Percentiles rank a stretch among this genome's conserved stretches.
Conservation (phyloP, 176 grass and related monocot species). For the Carex scoparia region DNA sequence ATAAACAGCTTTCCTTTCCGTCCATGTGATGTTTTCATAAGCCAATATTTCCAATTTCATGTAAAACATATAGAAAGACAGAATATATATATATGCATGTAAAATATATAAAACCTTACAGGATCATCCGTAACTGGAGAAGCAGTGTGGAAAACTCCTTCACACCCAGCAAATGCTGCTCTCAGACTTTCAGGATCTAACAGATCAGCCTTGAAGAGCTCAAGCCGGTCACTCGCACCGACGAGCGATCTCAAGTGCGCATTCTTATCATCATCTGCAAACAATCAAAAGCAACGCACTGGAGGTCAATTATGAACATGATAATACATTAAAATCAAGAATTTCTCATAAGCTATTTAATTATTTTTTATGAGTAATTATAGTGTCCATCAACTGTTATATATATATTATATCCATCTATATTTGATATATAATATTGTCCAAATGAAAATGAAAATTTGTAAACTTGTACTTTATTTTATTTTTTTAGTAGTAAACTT, state of each 20-base stretch:
- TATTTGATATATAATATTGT: conserved; percentile 8
- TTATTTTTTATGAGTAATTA: background rate
- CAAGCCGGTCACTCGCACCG: conserved; percentile 31
- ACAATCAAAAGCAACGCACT: background rate
- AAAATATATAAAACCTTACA: conserved; percentile 7
- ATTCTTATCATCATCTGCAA: conserved; percentile 35
- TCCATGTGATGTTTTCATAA: background rate
- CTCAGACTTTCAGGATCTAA: conserved; percentile 41
- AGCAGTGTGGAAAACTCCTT: conserved; percentile 55
- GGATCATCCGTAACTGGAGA: conserved; percentile 54
- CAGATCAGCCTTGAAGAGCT: conserved; percentile 34
- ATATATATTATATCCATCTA: background rate
- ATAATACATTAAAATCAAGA: background rate
- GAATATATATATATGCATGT: too few relatives aligned
- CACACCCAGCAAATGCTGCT: conserved; percentile 43
- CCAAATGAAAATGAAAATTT: background rate
- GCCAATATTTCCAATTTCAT: too few relatives aligned
- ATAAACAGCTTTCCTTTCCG: background rate
- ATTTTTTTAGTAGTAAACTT: background rate
- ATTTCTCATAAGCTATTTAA: too few relatives aligned
- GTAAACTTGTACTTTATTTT: background rate
- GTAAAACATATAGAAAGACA: background rate
- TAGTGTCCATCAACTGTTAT: conserved; percentile 4
- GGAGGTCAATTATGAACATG: background rate
- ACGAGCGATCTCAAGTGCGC: conserved; percentile 33